Conservation (phyloP, 2,329 filamentous ascomycete species). For the Trichoderma brevicompactum region DNA sequence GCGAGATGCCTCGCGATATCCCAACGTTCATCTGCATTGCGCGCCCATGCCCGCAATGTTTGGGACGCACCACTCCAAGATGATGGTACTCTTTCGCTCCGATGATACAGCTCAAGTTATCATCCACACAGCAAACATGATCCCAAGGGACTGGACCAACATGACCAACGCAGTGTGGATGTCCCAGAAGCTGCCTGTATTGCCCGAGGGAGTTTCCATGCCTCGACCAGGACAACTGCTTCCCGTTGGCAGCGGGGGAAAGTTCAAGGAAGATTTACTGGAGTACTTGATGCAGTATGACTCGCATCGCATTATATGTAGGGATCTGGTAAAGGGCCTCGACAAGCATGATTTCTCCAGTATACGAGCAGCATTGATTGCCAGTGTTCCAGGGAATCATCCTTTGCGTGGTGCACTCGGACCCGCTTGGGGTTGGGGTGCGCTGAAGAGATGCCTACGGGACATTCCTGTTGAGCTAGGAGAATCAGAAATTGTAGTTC, state of each 20-base stretch:
- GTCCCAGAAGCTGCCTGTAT: conserved; percentile 69
- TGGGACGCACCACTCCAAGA: conserved; percentile 85
- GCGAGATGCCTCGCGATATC: conserved; percentile 63
- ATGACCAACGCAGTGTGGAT: conserved; percentile 85
- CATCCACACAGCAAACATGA: conserved; percentile 92
- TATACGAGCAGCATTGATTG: conserved; percentile 73
- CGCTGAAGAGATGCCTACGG: conserved; percentile 63
- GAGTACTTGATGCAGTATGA: conserved; percentile 75
- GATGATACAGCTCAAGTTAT: conserved; percentile 78
- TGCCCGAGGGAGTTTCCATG: conserved; percentile 25
- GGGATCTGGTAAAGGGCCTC: conserved; percentile 61
- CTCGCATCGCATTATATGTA: conserved; percentile 56
- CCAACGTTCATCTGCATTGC: conserved; percentile 71
- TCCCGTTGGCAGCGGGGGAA: conserved; percentile 61
- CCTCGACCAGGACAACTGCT: conserved; percentile 24
- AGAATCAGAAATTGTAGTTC: conserved; percentile 57
- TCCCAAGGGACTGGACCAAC: conserved; percentile 82
- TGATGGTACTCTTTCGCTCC: conserved; percentile 80
- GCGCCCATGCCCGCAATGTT: conserved; percentile 84
- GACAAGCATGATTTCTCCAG: conserved; percentile 68
- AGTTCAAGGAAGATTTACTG: conserved; percentile 77
- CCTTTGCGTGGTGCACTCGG: conserved; percentile 50
- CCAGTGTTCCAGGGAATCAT: conserved; percentile 75
- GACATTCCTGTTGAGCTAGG: conserved; percentile 53
- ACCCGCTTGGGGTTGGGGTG: conserved; percentile 78